Evolutionary conservation across 768 basidiomycete species (phyloP).

Genomic region (Strobilomyces confusus): DNA sequence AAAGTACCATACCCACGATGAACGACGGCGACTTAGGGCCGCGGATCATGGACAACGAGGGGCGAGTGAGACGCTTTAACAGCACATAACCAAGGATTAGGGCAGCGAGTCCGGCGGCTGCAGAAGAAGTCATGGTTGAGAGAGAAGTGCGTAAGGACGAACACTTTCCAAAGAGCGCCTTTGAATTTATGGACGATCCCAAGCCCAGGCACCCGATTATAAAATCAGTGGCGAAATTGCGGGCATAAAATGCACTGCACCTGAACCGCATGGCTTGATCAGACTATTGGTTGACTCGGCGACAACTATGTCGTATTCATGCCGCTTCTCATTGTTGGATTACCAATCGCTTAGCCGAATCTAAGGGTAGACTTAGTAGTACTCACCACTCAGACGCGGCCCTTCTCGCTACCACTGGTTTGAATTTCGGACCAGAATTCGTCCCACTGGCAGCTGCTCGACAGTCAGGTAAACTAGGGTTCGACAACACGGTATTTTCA

Average conservation of each 20-base stretch:
- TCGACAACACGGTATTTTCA: no score
- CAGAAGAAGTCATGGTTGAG: background rate
- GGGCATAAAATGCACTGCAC: background rate
- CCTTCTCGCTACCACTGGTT: background rate
- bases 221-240: background rate
- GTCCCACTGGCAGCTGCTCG: background rate
- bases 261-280: background rate
- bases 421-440: background rate
- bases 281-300: background rate
- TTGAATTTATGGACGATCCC: background rate
- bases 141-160: background rate
- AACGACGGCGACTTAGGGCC: background rate
- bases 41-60: background rate
- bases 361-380: background rate
- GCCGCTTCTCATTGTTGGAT: background rate
- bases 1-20: background rate
- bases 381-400: background rate
- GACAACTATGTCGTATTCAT: background rate
- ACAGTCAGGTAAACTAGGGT: background rate
- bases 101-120: background rate
- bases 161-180: background rate
- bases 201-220: background rate
- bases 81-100: background rate
- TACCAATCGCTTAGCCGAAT: background rate
- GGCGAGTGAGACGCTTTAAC: background rate